Base-by-base conservation (phyloP, 148 eudicot species). In the Limonium bicolor region DNA sequence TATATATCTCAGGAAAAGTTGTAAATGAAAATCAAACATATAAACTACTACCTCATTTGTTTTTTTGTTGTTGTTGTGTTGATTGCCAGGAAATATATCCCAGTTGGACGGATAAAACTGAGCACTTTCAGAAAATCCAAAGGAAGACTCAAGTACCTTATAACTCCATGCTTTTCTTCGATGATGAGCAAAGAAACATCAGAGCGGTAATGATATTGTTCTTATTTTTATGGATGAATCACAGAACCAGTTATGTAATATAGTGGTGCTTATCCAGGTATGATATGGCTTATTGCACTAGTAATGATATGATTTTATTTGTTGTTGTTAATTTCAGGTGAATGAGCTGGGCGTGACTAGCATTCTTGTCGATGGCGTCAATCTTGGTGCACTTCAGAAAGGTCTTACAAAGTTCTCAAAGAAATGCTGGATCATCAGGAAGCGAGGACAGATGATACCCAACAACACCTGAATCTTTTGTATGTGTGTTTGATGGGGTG, bases 71-170 rank as follows among this genome's bases (percentile, higher is more conserved):
- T 21, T 12, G 5, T 19, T 12, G 4, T 20, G 24, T 2, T 22
- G 46, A 22, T 22, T 10, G 6, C 7, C 67, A 85, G 99, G 99
- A 90, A 64, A 90, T 90, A 2, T 90, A 67, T 70, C 85, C 93
- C 20, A 90, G 95, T 58, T 81, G 87, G 82, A 90, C 82, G 22
- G 93, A 85, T 74, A 90, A 90, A 65, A 90, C 99, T 32, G 99
- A 90, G 32, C 99, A 90, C 64, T 85, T 90, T 47, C 85, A 90
- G 55, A 73, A 61, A 61, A 85, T 90, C 55, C 68, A 81, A 24
- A 35, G 65, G 60, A 71, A 47, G 80, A 90, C 95, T 32, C 63
- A 67, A 21, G 64, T 90, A 41, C 99, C 95, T 7, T 90, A 65
- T 60, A 69, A 73, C 35, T 71, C 80, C 26, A 90, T 90, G 94